Conservation (phyloP, 345 rosid genomes). For the Salix dunnii region DNA sequence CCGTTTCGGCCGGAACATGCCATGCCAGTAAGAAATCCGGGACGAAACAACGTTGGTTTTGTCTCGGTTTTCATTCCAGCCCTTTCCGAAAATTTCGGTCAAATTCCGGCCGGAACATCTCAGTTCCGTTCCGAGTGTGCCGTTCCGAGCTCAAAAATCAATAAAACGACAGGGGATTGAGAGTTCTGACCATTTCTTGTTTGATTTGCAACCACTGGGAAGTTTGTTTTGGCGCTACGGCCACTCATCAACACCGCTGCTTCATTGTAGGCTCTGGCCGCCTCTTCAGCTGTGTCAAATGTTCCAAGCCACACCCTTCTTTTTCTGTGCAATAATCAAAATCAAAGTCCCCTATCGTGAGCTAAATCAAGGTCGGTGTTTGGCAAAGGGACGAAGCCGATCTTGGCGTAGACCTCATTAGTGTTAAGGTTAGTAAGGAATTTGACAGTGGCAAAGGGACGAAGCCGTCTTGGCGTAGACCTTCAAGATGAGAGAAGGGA, state of each 20-base stretch:
- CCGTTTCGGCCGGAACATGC: no score
- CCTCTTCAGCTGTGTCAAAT: constrained; percentile 71
- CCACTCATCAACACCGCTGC: constrained; percentile 74
- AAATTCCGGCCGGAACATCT: no score
- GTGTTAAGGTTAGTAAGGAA: constrained; percentile 18
- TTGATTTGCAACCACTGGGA: constrained; percentile 32
- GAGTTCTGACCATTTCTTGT: constrained; percentile 12
- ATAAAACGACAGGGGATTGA: no score
- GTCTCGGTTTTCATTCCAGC: no score
- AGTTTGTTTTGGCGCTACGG: constrained; percentile 70
- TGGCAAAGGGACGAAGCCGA: constrained; percentile 15
- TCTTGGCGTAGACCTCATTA: constrained; percentile 24
- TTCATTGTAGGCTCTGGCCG: constrained; percentile 72
- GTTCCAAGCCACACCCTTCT: constrained; percentile 83
- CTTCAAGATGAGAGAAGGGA: constrained; percentile 3
- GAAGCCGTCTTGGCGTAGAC: not conserved
- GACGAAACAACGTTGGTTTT: no score
- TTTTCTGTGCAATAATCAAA: constrained; percentile 36
- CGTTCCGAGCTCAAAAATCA: no score
- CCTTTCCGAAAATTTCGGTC: no score
- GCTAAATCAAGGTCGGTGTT: constrained; percentile 26
- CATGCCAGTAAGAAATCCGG: no score
- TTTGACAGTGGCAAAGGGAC: constrained; percentile 17
- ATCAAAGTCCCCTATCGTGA: constrained; percentile 15
- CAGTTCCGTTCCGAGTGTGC: no score